Conservation (phyloP, 192 early-diverging fungal genomes). For the Kappamyces sp. region DNA sequence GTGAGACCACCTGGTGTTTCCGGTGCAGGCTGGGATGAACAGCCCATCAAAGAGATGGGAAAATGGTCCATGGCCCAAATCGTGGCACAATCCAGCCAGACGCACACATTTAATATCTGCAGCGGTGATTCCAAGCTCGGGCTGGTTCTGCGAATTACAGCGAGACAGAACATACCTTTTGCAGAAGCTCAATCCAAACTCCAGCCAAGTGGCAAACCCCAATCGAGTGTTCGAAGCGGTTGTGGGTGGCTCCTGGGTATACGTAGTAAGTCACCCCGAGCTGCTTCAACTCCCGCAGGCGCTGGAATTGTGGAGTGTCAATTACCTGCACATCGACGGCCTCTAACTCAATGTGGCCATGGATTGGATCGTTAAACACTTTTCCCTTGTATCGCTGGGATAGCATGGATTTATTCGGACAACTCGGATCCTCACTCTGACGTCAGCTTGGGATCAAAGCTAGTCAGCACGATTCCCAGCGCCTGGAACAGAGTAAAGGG, state of each 20-base stretch:
- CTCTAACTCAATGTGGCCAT: constrained; percentile 69
- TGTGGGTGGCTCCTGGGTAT: constrained; percentile 85
- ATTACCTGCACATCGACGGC: constrained; percentile 61
- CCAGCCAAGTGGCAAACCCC: constrained; percentile 82
- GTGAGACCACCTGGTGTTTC: constrained; percentile 48
- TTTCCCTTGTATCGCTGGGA: constrained; percentile 30
- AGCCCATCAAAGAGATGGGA: constrained; percentile 91
- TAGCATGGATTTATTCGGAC: neutral
- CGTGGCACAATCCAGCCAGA: constrained; percentile 89
- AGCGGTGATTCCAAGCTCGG: constrained; percentile 68
- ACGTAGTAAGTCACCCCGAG: constrained; percentile 83
- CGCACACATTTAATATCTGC: constrained; percentile 80
- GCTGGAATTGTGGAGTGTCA: constrained; percentile 94
- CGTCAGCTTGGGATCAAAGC: constrained; percentile 82
- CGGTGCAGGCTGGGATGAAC: constrained; percentile 64
- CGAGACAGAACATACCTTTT: constrained; percentile 4
- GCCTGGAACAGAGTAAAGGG: constrained; percentile 85
- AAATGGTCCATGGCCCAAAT: constrained; percentile 95
- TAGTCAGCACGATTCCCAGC: constrained; percentile 81
- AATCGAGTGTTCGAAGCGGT: constrained; percentile 92
- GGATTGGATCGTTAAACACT: constrained; percentile 69
- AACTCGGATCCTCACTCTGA: constrained; percentile 61
- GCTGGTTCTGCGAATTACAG: constrained; percentile 52
- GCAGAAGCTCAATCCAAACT: constrained; percentile 63
- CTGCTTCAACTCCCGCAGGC: constrained; percentile 89